Evolutionary conservation across 768 basidiomycete genomes (phyloP).

Genomic region (Pleurotus platypus): DNA sequence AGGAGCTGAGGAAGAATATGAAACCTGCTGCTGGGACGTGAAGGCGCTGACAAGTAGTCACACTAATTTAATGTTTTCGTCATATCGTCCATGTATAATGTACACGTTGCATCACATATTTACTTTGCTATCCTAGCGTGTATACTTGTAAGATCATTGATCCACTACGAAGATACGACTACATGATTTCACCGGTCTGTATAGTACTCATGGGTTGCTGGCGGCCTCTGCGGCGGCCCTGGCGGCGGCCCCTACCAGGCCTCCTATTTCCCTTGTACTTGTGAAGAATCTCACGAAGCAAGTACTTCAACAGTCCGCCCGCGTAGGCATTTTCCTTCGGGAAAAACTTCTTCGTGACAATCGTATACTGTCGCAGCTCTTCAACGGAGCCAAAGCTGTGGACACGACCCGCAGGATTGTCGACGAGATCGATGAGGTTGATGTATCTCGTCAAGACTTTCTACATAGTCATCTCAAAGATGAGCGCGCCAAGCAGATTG

Average conservation of each 20-base stretch:
- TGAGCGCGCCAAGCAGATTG: too few species aligned
- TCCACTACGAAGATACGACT: background rate
- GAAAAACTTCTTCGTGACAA: slow-evolving; percentile 22
- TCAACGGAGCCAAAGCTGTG: slow-evolving; percentile 19
- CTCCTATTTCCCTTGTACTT: background rate
- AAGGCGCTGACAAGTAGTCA: background rate
- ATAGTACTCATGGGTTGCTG: too few species aligned
- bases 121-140: too few species aligned
- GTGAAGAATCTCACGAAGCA: slow-evolving; percentile 24
- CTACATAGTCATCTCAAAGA: slow-evolving; percentile 11
- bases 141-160: background rate
- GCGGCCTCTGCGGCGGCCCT: too few species aligned
- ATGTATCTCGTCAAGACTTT: slow-evolving; percentile 25
- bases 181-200: too few species aligned
- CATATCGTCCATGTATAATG: too few species aligned
- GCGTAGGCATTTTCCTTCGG: slow-evolving; percentile 25
- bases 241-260: background rate
- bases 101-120: too few species aligned
- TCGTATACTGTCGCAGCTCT: slow-evolving; percentile 28
- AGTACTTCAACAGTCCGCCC: slow-evolving; percentile 24
- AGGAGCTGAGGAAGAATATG: background rate
- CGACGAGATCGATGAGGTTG: slow-evolving; percentile 36
- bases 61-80: too few species aligned
- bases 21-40: background rate
- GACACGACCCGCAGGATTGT: slow-evolving; percentile 10